Conservation (phyloP, 306 rosid species). For the Hippophae gyantsensis region DNA sequence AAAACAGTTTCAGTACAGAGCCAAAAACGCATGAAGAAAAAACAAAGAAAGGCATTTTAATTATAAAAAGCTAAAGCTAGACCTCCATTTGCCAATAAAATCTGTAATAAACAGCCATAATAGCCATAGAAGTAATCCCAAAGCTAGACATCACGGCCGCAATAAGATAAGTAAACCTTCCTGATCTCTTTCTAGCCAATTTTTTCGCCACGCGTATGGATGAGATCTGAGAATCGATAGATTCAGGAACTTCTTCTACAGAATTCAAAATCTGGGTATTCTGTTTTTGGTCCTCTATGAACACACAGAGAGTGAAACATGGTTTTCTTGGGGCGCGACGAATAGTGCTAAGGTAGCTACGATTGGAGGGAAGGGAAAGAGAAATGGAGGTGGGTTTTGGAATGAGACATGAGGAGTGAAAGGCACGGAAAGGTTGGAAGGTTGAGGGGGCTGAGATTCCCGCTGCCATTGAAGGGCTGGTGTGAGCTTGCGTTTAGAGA, state of each 20-base stretch:
- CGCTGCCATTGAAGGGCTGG: slow-evolving; percentile 54
- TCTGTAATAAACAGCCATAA: slow-evolving; percentile 72
- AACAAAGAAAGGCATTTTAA: neutral
- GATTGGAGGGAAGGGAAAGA: slow-evolving; percentile 27
- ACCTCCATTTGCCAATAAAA: slow-evolving; percentile 99
- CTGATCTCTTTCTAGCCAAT: slow-evolving; percentile 60
- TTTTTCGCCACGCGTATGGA: slow-evolving; percentile 41
- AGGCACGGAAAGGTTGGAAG: slow-evolving; percentile 38
- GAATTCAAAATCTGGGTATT: slow-evolving; percentile 21
- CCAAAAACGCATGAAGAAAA: neutral
- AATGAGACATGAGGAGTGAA: slow-evolving; percentile 22
- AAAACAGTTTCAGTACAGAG: slow-evolving; percentile 1
- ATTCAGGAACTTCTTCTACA: slow-evolving; percentile 10
- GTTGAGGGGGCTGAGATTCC: slow-evolving; percentile 49
- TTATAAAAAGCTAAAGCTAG: neutral
- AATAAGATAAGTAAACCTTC: slow-evolving; percentile 63
- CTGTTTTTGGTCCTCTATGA: slow-evolving; percentile 56
- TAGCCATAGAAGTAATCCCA: slow-evolving; percentile 83
- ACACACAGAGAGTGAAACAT: slow-evolving; percentile 46
- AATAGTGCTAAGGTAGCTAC: slow-evolving; percentile 9
- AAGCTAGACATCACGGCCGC: slow-evolving; percentile 88
- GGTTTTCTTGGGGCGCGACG: slow-evolving; percentile 27
- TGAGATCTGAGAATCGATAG: slow-evolving; percentile 20
- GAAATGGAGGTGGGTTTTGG: slow-evolving; percentile 27
- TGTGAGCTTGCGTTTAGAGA: slow-evolving; percentile 4